Base-by-base conservation (phyloP, 2,329 filamentous ascomycete genomes). In the Colletotrichum caudatum region DNA sequence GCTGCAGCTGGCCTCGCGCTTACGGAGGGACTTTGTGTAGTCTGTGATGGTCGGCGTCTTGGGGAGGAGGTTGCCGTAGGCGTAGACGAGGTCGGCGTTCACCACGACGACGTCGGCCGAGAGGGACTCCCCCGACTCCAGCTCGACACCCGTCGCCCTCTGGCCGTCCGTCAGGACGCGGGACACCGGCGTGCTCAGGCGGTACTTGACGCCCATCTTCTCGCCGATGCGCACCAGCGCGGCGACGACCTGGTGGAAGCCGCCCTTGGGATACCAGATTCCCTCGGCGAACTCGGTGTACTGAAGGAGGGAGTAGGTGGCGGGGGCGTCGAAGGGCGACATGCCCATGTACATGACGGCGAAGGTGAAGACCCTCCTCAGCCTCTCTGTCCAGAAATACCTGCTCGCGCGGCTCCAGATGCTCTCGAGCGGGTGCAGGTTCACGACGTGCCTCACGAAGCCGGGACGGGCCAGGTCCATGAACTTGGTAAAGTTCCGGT, bases 321-420 rank as follows among this genome's bases (percentile, higher is more conserved):
- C 91, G 0, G 92, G 92, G 0, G 92, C 92, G 77, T 93, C 91
- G 77, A 92, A 94, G 0, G 92, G 92, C 66, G 86, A 90, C 92
- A 94, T 94, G 0, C 92, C 92, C 90, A 94, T 92, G 77, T 94
- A 94, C 92, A 94, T 94, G 75, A 90, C 93, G 29, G 89, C 91
- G 80, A 94, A 94, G 0, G 92, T 94, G 74, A 94, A 94, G 0
- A 92, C 91, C 35, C 91, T 82, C 72, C 92, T 84, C 76, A 94
- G 77, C 69, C 91, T 83, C 77, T 94, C 92, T 0, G 90, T 91
- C 84, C 84, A 87, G 79, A 94, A 94, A 76, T 94, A 94, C 72
- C 85, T 86, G 35, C 87, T 84, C 3, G 91, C 89, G 37, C 92
- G 82, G 8, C 84, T 83, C 83, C 91, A 94, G 20, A 93, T 92